Evolutionary conservation across 2,329 filamentous ascomycete genomes (phyloP).

Genomic region (Cadophora gregata): DNA sequence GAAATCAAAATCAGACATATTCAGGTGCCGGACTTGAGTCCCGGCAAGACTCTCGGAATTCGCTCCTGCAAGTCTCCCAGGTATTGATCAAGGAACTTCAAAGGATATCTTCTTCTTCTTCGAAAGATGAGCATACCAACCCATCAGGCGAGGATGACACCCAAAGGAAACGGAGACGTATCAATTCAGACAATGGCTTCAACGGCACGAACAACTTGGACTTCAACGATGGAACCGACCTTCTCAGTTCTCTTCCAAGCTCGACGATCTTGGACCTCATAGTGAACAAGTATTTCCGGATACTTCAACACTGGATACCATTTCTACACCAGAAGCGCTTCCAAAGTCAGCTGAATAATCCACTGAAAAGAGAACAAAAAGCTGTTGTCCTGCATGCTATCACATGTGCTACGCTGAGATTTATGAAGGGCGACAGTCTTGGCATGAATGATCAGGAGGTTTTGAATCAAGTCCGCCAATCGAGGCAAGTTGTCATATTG

Average conservation of each 20-base stretch:
- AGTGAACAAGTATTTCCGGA: conserved; percentile 28
- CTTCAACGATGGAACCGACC: conserved; percentile 7
- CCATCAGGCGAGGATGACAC: neutral
- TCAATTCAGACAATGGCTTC: neutral
- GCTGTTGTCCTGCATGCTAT: conserved; percentile 27
- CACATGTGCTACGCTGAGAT: conserved; percentile 23
- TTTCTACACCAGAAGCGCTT: conserved; percentile 32
- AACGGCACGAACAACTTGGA: neutral
- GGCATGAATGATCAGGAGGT: conserved; percentile 15
- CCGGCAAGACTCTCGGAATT: neutral
- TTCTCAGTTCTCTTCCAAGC: conserved; percentile 19
- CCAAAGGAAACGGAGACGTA: conserved; percentile 9
- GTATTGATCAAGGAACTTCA: conserved; percentile 16
- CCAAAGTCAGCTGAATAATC: conserved; percentile 18
- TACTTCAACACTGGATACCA: conserved; percentile 35
- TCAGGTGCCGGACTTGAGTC: neutral
- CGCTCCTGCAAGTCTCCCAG: conserved; percentile 10
- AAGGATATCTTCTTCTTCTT: neutral
- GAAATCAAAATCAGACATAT: conserved; percentile 8
- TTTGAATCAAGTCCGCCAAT: conserved; percentile 15
- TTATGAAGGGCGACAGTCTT: conserved; percentile 7
- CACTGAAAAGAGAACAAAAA: conserved; percentile 8
- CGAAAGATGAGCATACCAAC: neutral
- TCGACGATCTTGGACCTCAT: conserved; percentile 24
- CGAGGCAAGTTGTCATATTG: conserved; percentile 29